These are phyloP conservation scores for Vachellia pachyceras DNA, from an alignment of 306 rosid genomes.

Conservation along the genomic window DNA sequence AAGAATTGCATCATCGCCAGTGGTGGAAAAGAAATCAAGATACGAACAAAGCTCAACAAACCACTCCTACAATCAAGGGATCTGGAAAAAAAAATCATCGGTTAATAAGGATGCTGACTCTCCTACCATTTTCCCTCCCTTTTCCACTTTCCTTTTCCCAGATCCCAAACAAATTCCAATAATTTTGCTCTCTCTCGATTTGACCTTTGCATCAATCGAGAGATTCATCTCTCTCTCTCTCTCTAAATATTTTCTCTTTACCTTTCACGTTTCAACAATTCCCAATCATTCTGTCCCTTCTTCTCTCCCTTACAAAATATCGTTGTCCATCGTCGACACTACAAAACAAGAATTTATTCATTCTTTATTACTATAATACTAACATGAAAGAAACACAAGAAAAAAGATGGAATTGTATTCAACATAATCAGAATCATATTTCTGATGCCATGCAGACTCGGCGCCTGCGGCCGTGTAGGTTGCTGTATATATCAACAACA, in stretches of 20 bases:
- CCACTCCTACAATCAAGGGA: background rate
- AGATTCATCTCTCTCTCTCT: background rate
- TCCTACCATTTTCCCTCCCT: background rate
- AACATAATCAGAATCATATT: slow-evolving; percentile 11
- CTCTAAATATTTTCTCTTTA: background rate
- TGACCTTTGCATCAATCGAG: slow-evolving; percentile 34
- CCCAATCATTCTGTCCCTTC: background rate
- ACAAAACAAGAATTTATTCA: background rate
- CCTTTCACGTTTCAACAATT: slow-evolving; percentile 17
- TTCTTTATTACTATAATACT: too few species aligned
- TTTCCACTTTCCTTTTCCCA: slow-evolving; percentile 14
- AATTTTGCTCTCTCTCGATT: slow-evolving; percentile 17
- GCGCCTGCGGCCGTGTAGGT: background rate
- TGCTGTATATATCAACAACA: slow-evolving; percentile 12
- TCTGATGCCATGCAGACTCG: background rate
- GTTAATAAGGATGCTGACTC: background rate
- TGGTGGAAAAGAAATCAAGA: background rate
- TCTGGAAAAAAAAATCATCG: background rate
- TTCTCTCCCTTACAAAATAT: background rate
- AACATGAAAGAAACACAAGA: background rate
- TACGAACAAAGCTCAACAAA: background rate
- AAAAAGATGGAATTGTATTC: background rate
- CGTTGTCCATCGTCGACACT: background rate
- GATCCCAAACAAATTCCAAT: background rate
- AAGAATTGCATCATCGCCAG: background rate